A percentile compares a stretch with the other conserved stretches of the same genome.
These are phyloP conservation scores for Cadophora malorum DNA, from an alignment of 2,329 filamentous ascomycete genomes.

Conservation along the genomic window DNA sequence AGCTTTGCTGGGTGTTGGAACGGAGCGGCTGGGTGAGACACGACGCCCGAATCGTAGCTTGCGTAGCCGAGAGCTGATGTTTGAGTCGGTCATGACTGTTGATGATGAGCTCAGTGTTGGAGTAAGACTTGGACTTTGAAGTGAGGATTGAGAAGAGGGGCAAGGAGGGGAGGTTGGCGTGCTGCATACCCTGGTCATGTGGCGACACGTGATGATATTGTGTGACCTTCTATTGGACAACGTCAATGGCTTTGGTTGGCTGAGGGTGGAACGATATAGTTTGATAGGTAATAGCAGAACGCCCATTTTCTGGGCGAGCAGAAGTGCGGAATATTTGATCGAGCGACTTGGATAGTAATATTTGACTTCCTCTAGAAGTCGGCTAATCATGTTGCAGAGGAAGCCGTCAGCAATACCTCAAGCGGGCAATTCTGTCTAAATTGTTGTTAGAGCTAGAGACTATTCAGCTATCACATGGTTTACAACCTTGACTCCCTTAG, in stretches of 20 bases:
- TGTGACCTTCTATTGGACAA: slow-evolving; percentile 1
- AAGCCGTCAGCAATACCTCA: background rate
- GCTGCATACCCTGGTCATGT: slow-evolving; percentile 16
- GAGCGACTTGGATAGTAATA: background rate
- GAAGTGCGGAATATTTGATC: background rate
- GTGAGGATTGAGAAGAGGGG: slow-evolving; percentile 2
- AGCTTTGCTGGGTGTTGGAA: slow-evolving; percentile 6
- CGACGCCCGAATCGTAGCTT: slow-evolving; percentile 10
- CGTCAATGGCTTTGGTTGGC: background rate
- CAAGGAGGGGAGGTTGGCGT: slow-evolving; percentile 9
- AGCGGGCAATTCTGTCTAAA: background rate
- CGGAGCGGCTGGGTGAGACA: background rate
- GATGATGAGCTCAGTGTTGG: background rate
- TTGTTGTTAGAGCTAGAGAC: background rate
- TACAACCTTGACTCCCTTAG: background rate
- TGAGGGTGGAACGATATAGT: background rate
- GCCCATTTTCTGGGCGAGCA: slow-evolving; percentile 2
- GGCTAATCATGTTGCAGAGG: background rate
- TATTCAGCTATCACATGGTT: background rate
- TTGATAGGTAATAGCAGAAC: background rate
- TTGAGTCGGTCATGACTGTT: slow-evolving; percentile 8
- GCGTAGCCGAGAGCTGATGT: slow-evolving; percentile 7
- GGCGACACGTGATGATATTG: slow-evolving; percentile 14
- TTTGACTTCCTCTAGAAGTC: background rate
- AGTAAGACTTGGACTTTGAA: background rate